Conservation (phyloP, 1,284 basidiomycete species). For the Xerocomus amazonicus region DNA sequence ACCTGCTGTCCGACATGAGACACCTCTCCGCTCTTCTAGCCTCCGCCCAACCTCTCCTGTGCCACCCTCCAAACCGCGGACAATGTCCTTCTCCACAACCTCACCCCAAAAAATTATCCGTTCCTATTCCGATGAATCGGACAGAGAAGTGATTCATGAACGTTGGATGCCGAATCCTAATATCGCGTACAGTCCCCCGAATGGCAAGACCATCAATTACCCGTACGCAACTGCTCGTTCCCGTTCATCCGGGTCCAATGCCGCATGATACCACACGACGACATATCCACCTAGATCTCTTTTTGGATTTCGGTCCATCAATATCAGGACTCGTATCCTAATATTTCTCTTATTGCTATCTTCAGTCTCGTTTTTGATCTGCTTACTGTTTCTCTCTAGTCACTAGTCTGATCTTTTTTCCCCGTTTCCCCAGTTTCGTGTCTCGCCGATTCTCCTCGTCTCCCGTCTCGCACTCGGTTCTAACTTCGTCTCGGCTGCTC, state of each 20-base stretch:
- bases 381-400: conserved; percentile 20
- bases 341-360: conserved; percentile 37
- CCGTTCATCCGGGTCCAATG: conserved; percentile 34
- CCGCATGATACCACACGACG: conserved; percentile 25
- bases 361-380: conserved; percentile 21
- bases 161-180: conserved; percentile 47
- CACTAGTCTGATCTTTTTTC: conserved; percentile 12
- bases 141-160: conserved; percentile 43
- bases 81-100: conserved; percentile 38
- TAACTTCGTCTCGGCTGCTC: conserved; percentile 22
- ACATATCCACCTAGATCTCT: conserved; percentile 21
- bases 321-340: conserved; percentile 32
- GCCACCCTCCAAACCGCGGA: conserved; percentile 43
- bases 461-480: conserved; percentile 15
- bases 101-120: conserved; percentile 47
- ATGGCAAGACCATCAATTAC: conserved; percentile 28
- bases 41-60: conserved; percentile 38
- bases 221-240: conserved; percentile 30
- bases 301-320: conserved; percentile 20
- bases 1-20: conserved; percentile 34
- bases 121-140: conserved; percentile 51
- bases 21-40: conserved; percentile 33
- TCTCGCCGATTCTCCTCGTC: conserved; percentile 9
- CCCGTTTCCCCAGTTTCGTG: not conserved
- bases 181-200: conserved; percentile 32